A percentile compares a stretch with the other conserved stretches of the same genome.
phyloP scores from a whole-genome alignment of 2,329 filamentous ascomycete genomes.

The Sphaerulina musiva region DNA sequence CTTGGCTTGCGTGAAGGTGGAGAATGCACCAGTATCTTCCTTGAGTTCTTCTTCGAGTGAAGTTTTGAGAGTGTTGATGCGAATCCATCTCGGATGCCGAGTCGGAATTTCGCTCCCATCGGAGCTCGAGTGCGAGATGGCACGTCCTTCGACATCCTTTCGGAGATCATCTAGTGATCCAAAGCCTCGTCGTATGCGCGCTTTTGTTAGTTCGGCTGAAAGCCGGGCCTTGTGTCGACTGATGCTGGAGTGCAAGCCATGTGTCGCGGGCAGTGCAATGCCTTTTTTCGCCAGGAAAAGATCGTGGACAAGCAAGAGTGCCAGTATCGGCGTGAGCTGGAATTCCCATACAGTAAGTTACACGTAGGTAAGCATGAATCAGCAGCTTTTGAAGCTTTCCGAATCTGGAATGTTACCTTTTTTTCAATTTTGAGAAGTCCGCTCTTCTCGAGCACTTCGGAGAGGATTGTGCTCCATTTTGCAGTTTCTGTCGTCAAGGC shows the following conservation, averaged over 20 bases:
- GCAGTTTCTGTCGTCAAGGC: slow-evolving; percentile 78
- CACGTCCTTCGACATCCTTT: slow-evolving; percentile 44
- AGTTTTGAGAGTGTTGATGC: slow-evolving; percentile 73
- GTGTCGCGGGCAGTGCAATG: slow-evolving; percentile 70
- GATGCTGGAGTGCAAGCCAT: slow-evolving; percentile 69
- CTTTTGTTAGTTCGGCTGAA: slow-evolving; percentile 73
- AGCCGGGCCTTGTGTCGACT: slow-evolving; percentile 77
- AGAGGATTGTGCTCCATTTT: slow-evolving; percentile 83
- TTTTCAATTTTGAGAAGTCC: slow-evolving; percentile 71
- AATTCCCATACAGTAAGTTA: background rate
- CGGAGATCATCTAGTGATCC: slow-evolving; percentile 61
- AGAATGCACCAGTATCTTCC: slow-evolving; percentile 55
- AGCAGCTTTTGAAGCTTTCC: no score
- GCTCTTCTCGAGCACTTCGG: slow-evolving; percentile 80
- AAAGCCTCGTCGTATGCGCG: slow-evolving; percentile 65
- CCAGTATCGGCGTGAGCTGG: slow-evolving; percentile 71
- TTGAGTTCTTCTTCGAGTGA: slow-evolving; percentile 65
- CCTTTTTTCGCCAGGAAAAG: slow-evolving; percentile 73
- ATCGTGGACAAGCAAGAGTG: slow-evolving; percentile 80
- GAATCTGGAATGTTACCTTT: slow-evolving; percentile 55
- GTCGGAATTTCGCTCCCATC: slow-evolving; percentile 30
- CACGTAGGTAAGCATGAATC: background rate
- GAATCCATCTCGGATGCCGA: slow-evolving; percentile 80
- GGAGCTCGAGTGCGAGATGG: slow-evolving; percentile 27
- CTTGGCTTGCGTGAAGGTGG: slow-evolving; percentile 52